A percentile compares a stretch with the other conserved stretches of the same genome.
These are phyloP conservation scores for Parvularia atlantis DNA, from an alignment of 78 protist genomes.

Conservation along the genomic window DNA sequence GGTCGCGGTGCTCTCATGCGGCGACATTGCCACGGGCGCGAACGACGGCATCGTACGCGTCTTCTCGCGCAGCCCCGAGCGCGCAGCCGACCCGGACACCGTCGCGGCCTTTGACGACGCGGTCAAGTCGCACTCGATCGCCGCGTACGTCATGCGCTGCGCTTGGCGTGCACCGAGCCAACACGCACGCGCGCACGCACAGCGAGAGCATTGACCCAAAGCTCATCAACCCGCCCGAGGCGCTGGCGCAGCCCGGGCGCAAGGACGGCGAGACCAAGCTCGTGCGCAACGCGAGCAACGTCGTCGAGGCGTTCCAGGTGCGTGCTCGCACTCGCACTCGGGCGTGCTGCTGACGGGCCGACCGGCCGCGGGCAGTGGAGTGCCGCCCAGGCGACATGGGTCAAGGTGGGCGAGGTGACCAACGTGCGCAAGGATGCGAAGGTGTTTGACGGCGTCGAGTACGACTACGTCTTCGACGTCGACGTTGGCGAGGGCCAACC, in stretches of 20 bases:
- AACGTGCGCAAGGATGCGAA: conserved; percentile 7
- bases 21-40: conserved; percentile 54
- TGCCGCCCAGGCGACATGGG: conserved; percentile 25
- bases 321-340: no score
- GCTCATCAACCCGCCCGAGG: conserved; percentile 15
- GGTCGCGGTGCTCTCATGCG: conserved; percentile 20
- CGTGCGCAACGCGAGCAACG: conserved; percentile 22
- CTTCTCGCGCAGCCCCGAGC: conserved; percentile 10
- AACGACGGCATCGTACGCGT: conserved; percentile 56
- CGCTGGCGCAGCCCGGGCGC: conserved; percentile 31
- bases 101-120: conserved; percentile 4
- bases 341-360: neutral
- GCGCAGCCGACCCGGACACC: conserved; percentile 12
- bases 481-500: conserved; percentile 53
- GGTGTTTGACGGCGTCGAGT: conserved; percentile 50
- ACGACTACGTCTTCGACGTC: conserved; percentile 71
- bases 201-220: conserved; percentile 29
- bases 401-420: conserved; percentile 55
- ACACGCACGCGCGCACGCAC: no score
- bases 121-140: conserved; percentile 16
- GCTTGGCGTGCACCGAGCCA: no score
- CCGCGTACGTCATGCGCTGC: conserved; percentile 22
- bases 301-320: conserved; percentile 29
- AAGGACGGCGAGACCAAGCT: conserved; percentile 52
- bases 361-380: conserved; percentile 18